A percentile compares a stretch with the other conserved stretches of the same genome.
These are phyloP conservation scores for Chaetomiaceae sp. DNA, from an alignment of 2,329 filamentous ascomycete species.

Conservation along the genomic window DNA sequence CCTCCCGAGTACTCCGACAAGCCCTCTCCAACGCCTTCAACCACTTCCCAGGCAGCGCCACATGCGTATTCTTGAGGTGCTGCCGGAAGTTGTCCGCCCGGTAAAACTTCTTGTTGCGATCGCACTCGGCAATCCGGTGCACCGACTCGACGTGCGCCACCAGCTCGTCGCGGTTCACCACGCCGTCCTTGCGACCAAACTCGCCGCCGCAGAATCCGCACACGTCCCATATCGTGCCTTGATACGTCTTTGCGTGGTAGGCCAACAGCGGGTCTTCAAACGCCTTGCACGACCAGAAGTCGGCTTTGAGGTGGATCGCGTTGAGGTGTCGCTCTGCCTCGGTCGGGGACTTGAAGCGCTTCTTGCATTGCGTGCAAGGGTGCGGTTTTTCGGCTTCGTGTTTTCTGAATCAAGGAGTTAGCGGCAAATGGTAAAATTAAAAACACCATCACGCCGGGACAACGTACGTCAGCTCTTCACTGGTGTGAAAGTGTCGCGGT, in stretches of 20 bases:
- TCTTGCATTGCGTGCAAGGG: conserved; percentile 25
- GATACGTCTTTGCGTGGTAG: conserved; percentile 17
- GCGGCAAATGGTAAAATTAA: neutral
- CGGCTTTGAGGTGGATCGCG: conserved; percentile 25
- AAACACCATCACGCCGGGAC: too few species aligned
- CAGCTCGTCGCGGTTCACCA: conserved; percentile 12
- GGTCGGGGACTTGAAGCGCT: conserved; percentile 25
- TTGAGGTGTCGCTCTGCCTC: conserved; percentile 27
- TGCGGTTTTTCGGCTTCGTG: conserved; percentile 27
- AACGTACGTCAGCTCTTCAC: conserved; percentile 21
- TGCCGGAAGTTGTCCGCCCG: conserved; percentile 26
- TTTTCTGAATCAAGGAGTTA: conserved; percentile 8
- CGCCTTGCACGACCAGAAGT: conserved; percentile 25
- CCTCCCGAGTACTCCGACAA: conserved; percentile 14
- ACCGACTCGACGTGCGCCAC: conserved; percentile 19
- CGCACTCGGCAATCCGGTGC: conserved; percentile 23
- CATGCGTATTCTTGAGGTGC: conserved; percentile 25
- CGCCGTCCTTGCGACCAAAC: conserved; percentile 12
- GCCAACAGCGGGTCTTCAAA: conserved; percentile 19
- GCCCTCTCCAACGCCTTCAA: conserved; percentile 24
- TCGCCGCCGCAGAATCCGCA: conserved; percentile 25
- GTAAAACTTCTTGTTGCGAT: conserved; percentile 26
- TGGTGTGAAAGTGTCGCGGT: conserved; percentile 20
- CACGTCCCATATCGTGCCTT: conserved; percentile 19
- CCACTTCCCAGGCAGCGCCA: conserved; percentile 24